Conservation (phyloP, 1,139 yeast genomes). For the Protomyces lactucae-debilis region DNA sequence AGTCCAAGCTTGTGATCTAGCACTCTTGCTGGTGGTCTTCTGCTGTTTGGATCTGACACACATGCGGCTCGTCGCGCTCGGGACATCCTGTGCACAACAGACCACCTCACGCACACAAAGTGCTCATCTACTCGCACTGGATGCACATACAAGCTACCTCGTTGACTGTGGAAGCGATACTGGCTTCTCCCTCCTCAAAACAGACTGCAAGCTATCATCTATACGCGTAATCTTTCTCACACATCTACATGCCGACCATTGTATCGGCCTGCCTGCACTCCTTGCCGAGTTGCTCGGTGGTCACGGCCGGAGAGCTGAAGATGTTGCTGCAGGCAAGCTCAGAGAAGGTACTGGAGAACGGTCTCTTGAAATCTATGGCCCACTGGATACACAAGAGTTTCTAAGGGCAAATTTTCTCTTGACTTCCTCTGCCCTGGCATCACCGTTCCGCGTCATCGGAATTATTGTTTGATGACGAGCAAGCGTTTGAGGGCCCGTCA, state of each 20-base stretch:
- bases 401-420: slow-evolving; percentile 12
- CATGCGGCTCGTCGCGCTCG: slow-evolving; percentile 14
- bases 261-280: slow-evolving; percentile 8
- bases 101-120: slow-evolving; percentile 13
- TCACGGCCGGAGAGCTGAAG: slow-evolving; percentile 14
- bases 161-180: slow-evolving; percentile 20
- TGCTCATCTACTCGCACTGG: slow-evolving; percentile 4
- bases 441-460: slow-evolving; percentile 14
- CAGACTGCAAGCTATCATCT: not conserved
- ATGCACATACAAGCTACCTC: slow-evolving; percentile 4
- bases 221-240: slow-evolving; percentile 18
- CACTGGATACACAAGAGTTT: slow-evolving; percentile 13
- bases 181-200: not conserved
- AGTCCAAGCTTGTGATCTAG: too few species aligned
- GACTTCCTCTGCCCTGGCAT: slow-evolving; percentile 15
- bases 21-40: too few species aligned
- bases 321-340: not conserved
- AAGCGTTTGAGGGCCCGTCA: not conserved
- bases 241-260: slow-evolving; percentile 3
- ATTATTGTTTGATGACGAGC: not conserved
- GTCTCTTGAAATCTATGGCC: slow-evolving; percentile 16
- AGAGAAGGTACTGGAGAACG: slow-evolving; percentile 3
- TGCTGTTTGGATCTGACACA: too few species aligned
- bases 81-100: slow-evolving; percentile 22
- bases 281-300: slow-evolving; percentile 23